Base-by-base conservation (phyloP, 768 basidiomycete species). In the Pulveroboletus sp. region DNA sequence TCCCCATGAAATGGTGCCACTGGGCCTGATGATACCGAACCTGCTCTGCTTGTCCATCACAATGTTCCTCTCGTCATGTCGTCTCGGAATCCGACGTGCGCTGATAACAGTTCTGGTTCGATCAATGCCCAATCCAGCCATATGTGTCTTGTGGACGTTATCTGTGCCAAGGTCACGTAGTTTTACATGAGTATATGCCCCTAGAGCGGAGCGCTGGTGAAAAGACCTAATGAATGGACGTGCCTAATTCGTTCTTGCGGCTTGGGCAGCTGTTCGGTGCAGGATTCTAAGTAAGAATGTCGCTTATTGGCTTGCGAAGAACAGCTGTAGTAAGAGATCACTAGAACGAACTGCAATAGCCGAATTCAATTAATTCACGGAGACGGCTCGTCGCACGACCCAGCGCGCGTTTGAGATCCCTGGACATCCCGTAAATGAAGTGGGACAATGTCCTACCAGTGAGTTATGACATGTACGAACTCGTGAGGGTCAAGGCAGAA, bases 311-410 rank as follows among this genome's bases (percentile, higher is more conserved):
- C 58, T 50, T 56, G 59, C 44, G 61, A 59, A 56, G 57, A 53
- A 60, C 46, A 52, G 52, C 47, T 61, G 59, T 53, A 57, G 57
- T 52, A 46, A 63, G 49, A 21, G 21, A 21, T 21, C 3, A 21
- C 21, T 21, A 21, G 21, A 21, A 56, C 45, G n/a, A 46, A 56
- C 52, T 58, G 55, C 47, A 58, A 58, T 63, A 66, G 62, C 66
- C 66, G 63, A 69, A 41, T 43, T 67, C 59, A 54, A 60, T 69
- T 68, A 69, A 67, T 67, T 69, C 57, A 57, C 50, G 55, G 53
- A 59, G 46, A 52, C 54, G 56, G 57, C 43, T 57, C 36, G 61
- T 64, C 56, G 61, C 52, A 44, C 49, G 56, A 61, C 56, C 46
- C 46, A 46, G 41, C 60, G 46, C 39, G 54, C 51, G 55, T 68